phyloP scores from a whole-genome alignment of 352 stramenopile genomes.

The Pythium biforme region DNA sequence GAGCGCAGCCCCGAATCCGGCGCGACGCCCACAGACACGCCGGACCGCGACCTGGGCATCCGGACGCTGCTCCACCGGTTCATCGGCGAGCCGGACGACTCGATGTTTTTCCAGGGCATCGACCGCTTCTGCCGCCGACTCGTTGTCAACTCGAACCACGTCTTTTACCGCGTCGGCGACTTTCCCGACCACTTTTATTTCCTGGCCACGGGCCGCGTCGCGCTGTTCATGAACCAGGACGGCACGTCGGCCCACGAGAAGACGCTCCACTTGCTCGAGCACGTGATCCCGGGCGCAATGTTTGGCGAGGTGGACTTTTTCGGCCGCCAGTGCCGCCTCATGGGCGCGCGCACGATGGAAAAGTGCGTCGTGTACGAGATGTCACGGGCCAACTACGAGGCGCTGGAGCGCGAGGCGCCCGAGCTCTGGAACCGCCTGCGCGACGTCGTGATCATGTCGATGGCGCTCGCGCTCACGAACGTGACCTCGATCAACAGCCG shows the following conservation, averaged over 20 bases:
- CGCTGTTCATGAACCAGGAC: slow-evolving; percentile 78
- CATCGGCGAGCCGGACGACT: slow-evolving; percentile 73
- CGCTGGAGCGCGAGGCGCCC: slow-evolving; percentile 53
- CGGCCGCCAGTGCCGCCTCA: slow-evolving; percentile 60
- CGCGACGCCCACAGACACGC: slow-evolving; percentile 29
- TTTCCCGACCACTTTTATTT: slow-evolving; percentile 74
- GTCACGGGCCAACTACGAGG: slow-evolving; percentile 59
- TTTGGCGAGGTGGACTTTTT: slow-evolving; percentile 90
- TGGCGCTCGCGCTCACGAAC: slow-evolving; percentile 78
- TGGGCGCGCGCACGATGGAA: slow-evolving; percentile 49
- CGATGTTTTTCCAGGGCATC: slow-evolving; percentile 58
- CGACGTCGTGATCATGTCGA: slow-evolving; percentile 80
- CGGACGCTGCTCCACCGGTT: slow-evolving; percentile 73
- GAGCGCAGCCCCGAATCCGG: slow-evolving; percentile 10
- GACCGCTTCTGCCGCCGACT: slow-evolving; percentile 66
- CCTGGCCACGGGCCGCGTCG: slow-evolving; percentile 63
- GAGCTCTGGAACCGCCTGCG: slow-evolving; percentile 73
- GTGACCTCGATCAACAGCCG: slow-evolving; percentile 65
- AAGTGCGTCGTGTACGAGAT: slow-evolving; percentile 72
- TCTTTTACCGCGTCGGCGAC: slow-evolving; percentile 74
- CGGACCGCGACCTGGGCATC: slow-evolving; percentile 49
- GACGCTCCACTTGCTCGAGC: slow-evolving; percentile 55
- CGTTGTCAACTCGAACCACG: slow-evolving; percentile 48
- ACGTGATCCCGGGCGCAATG: slow-evolving; percentile 74
- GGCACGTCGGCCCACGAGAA: slow-evolving; percentile 48